These are phyloP conservation scores for Williopsis jadinii DNA, from an alignment of 1,139 yeast genomes.

Conservation along the genomic window DNA sequence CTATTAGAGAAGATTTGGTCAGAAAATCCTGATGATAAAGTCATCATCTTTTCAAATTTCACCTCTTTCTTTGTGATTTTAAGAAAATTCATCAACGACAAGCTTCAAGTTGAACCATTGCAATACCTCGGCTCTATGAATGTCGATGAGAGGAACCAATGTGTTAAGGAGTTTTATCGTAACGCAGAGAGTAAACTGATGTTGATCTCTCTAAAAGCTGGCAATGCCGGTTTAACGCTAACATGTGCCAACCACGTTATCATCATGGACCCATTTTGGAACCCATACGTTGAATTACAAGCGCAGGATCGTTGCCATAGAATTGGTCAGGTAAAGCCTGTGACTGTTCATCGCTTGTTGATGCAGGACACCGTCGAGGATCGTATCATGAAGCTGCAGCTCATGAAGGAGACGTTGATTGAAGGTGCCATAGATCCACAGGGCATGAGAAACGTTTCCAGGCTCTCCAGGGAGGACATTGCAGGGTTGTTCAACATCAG, in stretches of 20 bases:
- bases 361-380: slow-evolving; percentile 73
- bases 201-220: slow-evolving; percentile 78
- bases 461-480: slow-evolving; percentile 63
- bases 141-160: slow-evolving; percentile 53
- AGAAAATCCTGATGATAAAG: slow-evolving; percentile 47
- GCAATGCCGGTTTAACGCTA: slow-evolving; percentile 86
- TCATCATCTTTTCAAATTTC: slow-evolving; percentile 81
- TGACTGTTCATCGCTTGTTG: slow-evolving; percentile 64
- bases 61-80: slow-evolving; percentile 70
- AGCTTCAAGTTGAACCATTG: slow-evolving; percentile 39
- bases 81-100: slow-evolving; percentile 44
- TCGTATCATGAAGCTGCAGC: slow-evolving; percentile 72
- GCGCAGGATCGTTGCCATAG: slow-evolving; percentile 95
- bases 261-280: slow-evolving; percentile 93
- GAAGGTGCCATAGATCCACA: slow-evolving; percentile 78
- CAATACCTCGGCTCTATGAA: slow-evolving; percentile 82
- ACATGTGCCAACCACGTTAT: slow-evolving; percentile 92
- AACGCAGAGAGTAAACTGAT: slow-evolving; percentile 45
- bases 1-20: slow-evolving; percentile 37
- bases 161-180: slow-evolving; percentile 58
- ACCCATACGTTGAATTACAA: slow-evolving; percentile 92
- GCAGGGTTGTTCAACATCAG: slow-evolving; percentile 64
- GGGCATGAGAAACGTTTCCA: slow-evolving; percentile 57
- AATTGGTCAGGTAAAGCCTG: slow-evolving; percentile 79
- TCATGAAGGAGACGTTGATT: slow-evolving; percentile 65